Conservation (phyloP, 306 rosid species). For the Dryas drummondii region DNA sequence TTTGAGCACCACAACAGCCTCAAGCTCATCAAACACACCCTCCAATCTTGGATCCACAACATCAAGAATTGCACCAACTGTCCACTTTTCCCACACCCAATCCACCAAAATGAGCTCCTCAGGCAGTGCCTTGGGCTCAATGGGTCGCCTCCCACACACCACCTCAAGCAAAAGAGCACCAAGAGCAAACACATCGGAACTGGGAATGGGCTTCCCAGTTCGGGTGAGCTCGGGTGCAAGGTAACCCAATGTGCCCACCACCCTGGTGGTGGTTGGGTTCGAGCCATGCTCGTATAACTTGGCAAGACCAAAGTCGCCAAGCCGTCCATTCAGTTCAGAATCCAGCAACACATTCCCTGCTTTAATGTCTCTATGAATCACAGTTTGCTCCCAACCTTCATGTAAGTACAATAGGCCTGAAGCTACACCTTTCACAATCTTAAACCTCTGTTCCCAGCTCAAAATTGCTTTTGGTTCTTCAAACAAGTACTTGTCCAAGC, state of each 20-base stretch:
- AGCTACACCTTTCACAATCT: conserved; percentile 58
- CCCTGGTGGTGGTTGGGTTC: conserved; percentile 54
- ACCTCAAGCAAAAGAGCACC: conserved; percentile 58
- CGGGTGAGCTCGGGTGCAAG: conserved; percentile 61
- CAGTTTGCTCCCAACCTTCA: conserved; percentile 66
- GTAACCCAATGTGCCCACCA: conserved; percentile 64
- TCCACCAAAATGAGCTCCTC: conserved; percentile 62
- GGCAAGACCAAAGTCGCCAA: conserved; percentile 66
- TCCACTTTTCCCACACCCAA: conserved; percentile 63
- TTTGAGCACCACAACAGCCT: conserved; percentile 46
- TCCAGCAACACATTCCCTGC: conserved; percentile 65
- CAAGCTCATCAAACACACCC: conserved; percentile 37
- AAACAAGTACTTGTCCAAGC: conserved; percentile 55
- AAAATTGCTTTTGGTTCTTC: conserved; percentile 30
- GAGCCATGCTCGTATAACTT: conserved; percentile 50
- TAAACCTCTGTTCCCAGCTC: conserved; percentile 58
- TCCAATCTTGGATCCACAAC: conserved; percentile 42
- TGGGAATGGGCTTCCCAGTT: conserved; percentile 50
- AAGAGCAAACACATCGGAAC: conserved; percentile 59
- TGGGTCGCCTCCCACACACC: conserved; percentile 62
- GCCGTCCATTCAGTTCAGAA: conserved; percentile 46
- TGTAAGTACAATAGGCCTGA: conserved; percentile 53
- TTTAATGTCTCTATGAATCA: conserved; percentile 63
- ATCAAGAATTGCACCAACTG: conserved; percentile 33
- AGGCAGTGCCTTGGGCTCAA: conserved; percentile 54